Evolutionary conservation across 169 alveolate species (phyloP), one percentile per base, ranked within the genome.

Genomic region (Toxoplasma gondii): DNA sequence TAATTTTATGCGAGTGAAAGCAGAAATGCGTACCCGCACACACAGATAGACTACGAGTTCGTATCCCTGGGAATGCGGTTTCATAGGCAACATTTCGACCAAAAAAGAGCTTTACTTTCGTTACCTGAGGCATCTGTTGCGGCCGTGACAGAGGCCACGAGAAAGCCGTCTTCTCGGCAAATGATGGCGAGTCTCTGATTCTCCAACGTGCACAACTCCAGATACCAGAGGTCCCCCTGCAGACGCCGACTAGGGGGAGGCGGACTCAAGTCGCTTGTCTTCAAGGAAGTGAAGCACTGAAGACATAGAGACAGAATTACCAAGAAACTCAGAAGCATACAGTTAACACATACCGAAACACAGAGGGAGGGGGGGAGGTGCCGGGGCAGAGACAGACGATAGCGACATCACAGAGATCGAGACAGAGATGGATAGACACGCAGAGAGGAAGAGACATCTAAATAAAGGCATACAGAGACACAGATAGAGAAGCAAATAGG

Each of bases 201-300:
- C 41, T 84, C 91, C 45, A 84, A 45, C 2, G 91, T 84, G n/a
- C n/a, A 31, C n/a, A 49, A 10, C 78, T 49, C 80, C 34, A 45
- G 78, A 45, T 49, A 49, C 80, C 53, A 44, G 45, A 84, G 70
- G 22, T 84, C 91, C 5, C 91, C 91, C 19, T 31, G 69, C 70
- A 44, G 91, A 10, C 88, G 88, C 10, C 88, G 53, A 31, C 69
- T 44, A 0, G 88, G 34, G 64, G 88, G 88, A 16, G 88, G 88
- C 19, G 88, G 88, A 31, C 41, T 82, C 17, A 82, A 82, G 64
- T 27, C 88, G 64, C 88, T 82, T 38, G 88, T n/a, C 44, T 9
- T 19, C 49, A 78, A 17, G 10, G 86, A 78, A 16, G 22, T 4
- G 16, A 82, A 27, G 36, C 67, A 82, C 90, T 82, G 67, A 9